These are phyloP conservation scores for Entamoeba dispar DNA, from an alignment of 208 protist genomes.

Conservation along the genomic window DNA sequence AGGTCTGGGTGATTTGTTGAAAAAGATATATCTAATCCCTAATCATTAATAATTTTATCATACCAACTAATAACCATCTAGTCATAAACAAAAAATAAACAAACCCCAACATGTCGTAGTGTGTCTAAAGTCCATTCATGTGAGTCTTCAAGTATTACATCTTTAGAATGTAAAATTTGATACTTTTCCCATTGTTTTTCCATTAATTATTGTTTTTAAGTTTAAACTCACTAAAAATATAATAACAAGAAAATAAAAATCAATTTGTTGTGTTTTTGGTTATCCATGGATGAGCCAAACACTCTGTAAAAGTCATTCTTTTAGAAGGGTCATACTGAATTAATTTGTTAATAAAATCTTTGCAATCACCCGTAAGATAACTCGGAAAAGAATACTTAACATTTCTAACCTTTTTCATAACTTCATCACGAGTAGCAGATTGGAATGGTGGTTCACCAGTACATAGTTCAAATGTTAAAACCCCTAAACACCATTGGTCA, in stretches of 20 bases:
- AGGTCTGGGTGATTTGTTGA: not conserved
- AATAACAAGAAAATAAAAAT: too few relatives aligned
- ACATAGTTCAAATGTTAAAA: not conserved
- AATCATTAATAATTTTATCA: not conserved
- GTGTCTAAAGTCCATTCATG: too few relatives aligned
- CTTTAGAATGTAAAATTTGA: too few relatives aligned
- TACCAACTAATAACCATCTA: too few relatives aligned
- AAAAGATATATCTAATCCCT: not conserved
- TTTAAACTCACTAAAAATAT: too few relatives aligned
- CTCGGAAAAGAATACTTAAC: not conserved
- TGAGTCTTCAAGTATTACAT: too few relatives aligned
- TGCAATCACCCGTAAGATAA: not conserved
- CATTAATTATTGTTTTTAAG: too few relatives aligned
- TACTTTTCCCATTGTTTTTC: too few relatives aligned
- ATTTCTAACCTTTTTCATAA: not conserved
- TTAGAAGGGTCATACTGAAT: not conserved
- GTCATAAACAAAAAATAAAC: too few relatives aligned
- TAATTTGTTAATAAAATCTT: not conserved
- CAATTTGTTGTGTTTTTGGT: not conserved
- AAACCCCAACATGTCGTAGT: too few relatives aligned
- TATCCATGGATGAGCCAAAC: not conserved
- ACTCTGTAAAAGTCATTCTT: not conserved
- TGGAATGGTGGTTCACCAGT: not conserved
- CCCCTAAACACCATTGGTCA: not conserved
- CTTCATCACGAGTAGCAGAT: not conserved